phyloP scores from a whole-genome alignment of 129 eudicot genomes.

The Heracleum sosnowskyi region DNA sequence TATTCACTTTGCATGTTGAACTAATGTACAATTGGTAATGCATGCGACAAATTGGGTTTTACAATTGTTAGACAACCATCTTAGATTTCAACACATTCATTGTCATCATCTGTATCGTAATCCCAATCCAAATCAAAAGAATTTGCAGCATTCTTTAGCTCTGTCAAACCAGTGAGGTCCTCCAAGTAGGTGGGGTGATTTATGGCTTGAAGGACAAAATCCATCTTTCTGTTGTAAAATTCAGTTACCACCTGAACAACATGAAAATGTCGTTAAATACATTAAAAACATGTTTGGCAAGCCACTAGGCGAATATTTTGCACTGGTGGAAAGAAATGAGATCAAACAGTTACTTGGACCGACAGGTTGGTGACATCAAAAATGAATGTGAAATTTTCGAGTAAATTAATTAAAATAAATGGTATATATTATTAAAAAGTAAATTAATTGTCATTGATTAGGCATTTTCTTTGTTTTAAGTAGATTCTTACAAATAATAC shows the following conservation, averaged over 20 bases:
- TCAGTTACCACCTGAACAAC: conserved; percentile 78
- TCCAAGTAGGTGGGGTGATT: conserved; percentile 93
- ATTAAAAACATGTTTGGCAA: not conserved
- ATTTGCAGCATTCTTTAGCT: conserved; percentile 71
- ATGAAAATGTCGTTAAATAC: not conserved
- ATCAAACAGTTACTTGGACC: not conserved
- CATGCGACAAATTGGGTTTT: not conserved
- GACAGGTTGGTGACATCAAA: not conserved
- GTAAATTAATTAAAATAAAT: too few relatives aligned
- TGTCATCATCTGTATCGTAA: conserved; percentile 48
- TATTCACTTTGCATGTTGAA: not conserved
- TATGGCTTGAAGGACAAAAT: conserved; percentile 72
- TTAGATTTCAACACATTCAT: conserved; percentile 68
- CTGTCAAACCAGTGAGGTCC: conserved; percentile 93
- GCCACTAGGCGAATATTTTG: not conserved
- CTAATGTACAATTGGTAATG: not conserved
- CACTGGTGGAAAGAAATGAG: not conserved
- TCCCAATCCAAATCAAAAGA: conserved; percentile 76
- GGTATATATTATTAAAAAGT: too few relatives aligned
- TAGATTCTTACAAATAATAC: too few relatives aligned
- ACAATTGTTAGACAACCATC: not conserved
- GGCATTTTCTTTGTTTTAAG: not conserved
- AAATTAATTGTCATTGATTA: not conserved
- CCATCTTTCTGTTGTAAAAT: conserved; percentile 55
- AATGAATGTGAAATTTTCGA: not conserved